A percentile compares a stretch with the other conserved stretches of the same genome.
Conservation (phyloP, 2,329 filamentous ascomycete genomes). For the Penicillium sclerotigenum region DNA sequence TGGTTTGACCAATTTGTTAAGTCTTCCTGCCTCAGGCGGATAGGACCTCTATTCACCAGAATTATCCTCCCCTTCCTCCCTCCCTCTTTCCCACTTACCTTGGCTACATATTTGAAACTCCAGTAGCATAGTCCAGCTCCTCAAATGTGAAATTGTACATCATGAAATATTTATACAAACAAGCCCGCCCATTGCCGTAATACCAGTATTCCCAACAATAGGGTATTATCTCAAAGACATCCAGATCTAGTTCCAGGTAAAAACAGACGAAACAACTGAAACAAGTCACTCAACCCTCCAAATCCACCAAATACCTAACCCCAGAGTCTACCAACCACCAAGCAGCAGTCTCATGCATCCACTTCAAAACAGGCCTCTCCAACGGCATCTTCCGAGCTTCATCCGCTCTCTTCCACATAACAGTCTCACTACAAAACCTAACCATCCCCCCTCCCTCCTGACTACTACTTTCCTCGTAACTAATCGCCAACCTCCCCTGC, state of each 20-base stretch:
- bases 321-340: constrained; percentile 40
- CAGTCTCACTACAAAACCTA: constrained; percentile 30
- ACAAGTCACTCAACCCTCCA: constrained; percentile 11
- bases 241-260: background rate
- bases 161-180: too few species aligned
- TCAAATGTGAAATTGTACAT: too few species aligned
- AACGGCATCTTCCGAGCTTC: constrained; percentile 27
- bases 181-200: background rate
- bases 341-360: constrained; percentile 33
- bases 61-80: background rate
- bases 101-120: too few species aligned
- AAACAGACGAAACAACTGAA: background rate
- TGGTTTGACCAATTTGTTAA: background rate
- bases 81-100: background rate
- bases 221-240: background rate
- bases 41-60: background rate
- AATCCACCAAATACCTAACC: constrained; percentile 28
- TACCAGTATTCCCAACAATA: background rate
- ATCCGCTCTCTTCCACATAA: constrained; percentile 30
- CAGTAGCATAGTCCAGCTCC: too few species aligned
- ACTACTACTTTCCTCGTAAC: constrained; percentile 1
- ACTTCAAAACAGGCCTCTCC: constrained; percentile 28
- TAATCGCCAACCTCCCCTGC: constrained; percentile 27
- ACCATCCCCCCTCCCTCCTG: constrained; percentile 15
- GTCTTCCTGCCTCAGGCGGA: background rate